These are phyloP conservation scores for Saururus chinensis DNA, from an alignment of 164 flowering plant genomes.

Conservation along the genomic window DNA sequence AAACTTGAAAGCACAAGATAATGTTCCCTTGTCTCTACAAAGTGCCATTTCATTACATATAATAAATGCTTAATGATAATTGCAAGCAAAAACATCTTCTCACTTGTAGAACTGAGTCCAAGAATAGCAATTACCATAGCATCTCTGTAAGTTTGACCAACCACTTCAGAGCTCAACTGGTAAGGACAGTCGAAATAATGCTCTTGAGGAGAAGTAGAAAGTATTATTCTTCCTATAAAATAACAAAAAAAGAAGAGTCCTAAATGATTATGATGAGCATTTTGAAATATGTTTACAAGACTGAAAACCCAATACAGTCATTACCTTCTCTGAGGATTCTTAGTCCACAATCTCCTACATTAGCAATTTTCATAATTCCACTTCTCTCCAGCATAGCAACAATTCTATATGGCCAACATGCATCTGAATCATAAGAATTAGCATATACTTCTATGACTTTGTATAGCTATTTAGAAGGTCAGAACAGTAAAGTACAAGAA, in stretches of 20 bases:
- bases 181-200: conserved; percentile 96
- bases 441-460: neutral
- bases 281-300: neutral
- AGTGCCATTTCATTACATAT: too few species aligned
- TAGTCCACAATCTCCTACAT: conserved; percentile 90
- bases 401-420: conserved; percentile 30
- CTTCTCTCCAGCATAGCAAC: conserved; percentile 74
- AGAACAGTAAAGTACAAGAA: too few species aligned
- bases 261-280: neutral
- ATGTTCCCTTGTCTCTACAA: too few species aligned
- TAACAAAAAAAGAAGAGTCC: neutral
- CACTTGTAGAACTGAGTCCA: neutral
- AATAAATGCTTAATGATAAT: too few species aligned
- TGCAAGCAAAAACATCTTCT: too few species aligned
- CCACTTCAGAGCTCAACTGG: conserved; percentile 77
- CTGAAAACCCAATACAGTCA: neutral
- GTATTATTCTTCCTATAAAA: conserved; percentile 45
- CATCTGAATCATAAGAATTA: neutral
- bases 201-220: conserved; percentile 77
- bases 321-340: conserved; percentile 59
- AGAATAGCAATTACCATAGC: conserved; percentile 41
- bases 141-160: conserved; percentile 76
- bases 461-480: too few species aligned
- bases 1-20: too few species aligned
- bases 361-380: conserved; percentile 73